Conservation (phyloP, 345 rosid genomes). For the Mercurialis annua region DNA sequence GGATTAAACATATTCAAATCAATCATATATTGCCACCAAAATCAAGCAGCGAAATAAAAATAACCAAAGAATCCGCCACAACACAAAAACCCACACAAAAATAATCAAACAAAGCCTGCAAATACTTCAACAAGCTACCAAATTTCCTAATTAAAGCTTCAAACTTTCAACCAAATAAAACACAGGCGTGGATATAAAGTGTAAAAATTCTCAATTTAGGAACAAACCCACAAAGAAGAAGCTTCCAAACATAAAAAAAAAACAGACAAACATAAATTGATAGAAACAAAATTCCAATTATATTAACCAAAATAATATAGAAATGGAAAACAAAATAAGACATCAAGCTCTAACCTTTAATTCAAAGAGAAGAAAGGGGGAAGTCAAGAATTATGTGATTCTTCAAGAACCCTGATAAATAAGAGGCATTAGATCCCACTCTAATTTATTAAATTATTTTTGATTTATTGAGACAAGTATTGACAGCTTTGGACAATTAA, state of each 20-base stretch:
- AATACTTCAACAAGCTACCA: not conserved
- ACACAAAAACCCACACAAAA: not conserved
- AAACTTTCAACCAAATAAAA: too few species aligned
- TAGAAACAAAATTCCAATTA: not conserved
- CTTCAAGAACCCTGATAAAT: not conserved
- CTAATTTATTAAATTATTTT: too few species aligned
- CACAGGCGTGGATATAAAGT: too few species aligned
- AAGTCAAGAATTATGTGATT: not conserved
- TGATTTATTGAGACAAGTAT: not conserved
- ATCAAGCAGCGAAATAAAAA: not conserved
- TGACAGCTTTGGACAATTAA: too few species aligned
- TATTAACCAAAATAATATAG: not conserved
- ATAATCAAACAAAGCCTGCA: not conserved
- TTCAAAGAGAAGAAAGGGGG: not conserved
- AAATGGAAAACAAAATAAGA: not conserved
- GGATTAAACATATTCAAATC: not conserved
- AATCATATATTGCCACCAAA: not conserved
- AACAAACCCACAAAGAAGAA: not conserved
- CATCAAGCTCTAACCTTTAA: conserved; percentile 15
- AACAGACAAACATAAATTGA: not conserved
- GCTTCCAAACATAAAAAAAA: not conserved
- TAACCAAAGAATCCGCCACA: not conserved
- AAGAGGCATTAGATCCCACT: not conserved
- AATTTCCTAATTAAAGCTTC: not conserved
- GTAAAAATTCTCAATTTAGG: not conserved